These are phyloP conservation scores for Ganoderma meredithae DNA, from an alignment of 1,284 basidiomycete genomes.

Conservation along the genomic window DNA sequence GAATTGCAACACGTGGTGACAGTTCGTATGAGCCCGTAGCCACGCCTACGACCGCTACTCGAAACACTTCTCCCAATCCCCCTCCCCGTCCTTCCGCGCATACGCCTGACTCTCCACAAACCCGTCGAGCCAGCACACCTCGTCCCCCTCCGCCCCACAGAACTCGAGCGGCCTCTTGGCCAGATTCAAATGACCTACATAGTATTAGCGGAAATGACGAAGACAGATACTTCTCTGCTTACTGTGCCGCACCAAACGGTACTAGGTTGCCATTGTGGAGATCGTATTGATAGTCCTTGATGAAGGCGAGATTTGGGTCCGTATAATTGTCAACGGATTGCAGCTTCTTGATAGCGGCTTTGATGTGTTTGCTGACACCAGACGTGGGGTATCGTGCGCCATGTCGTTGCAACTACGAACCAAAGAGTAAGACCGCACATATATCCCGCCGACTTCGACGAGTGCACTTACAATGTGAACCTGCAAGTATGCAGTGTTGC, in stretches of 20 bases:
- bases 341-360: slow-evolving; percentile 59
- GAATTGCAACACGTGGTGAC: no score
- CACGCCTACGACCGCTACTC: slow-evolving; percentile 19
- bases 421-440: not conserved
- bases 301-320: slow-evolving; percentile 63
- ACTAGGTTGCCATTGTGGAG: slow-evolving; percentile 65
- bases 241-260: slow-evolving; percentile 77
- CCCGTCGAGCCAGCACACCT: slow-evolving; percentile 67
- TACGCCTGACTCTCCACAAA: slow-evolving; percentile 80
- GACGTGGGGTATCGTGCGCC: slow-evolving; percentile 82
- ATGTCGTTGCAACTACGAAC: slow-evolving; percentile 80
- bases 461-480: slow-evolving; percentile 6
- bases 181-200: slow-evolving; percentile 56
- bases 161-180: slow-evolving; percentile 60
- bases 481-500: not conserved
- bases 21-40: no score
- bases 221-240: slow-evolving; percentile 39
- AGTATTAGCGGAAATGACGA: not conserved
- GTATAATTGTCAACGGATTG: slow-evolving; percentile 51
- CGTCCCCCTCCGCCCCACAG: slow-evolving; percentile 58
- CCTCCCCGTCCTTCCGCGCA: slow-evolving; percentile 66
- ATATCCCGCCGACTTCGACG: not conserved
- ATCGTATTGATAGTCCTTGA: slow-evolving; percentile 64
- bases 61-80: slow-evolving; percentile 70
- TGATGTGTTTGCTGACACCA: slow-evolving; percentile 55